These are phyloP conservation scores for Verticillium albo-atrum DNA, from an alignment of 2,329 filamentous ascomycete species.

Conservation along the genomic window DNA sequence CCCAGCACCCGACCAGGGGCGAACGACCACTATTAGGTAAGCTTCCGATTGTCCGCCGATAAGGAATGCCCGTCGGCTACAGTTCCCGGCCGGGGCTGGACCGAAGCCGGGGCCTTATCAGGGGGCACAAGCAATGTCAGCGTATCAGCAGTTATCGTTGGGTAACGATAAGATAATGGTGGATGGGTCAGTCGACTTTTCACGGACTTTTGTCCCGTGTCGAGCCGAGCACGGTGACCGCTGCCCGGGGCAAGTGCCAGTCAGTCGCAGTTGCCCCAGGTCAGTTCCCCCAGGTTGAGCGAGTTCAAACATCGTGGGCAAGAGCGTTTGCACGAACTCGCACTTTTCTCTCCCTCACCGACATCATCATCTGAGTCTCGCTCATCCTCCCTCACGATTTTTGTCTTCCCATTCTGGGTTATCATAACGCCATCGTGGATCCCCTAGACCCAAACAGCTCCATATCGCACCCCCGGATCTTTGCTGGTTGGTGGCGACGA, in stretches of 20 bases:
- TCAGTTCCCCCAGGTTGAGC: not conserved
- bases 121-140: not conserved
- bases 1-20: not conserved
- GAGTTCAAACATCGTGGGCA: not conserved
- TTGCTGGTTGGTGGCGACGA: not conserved
- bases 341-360: not conserved
- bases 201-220: not conserved
- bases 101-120: not conserved
- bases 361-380: not conserved
- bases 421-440: not conserved
- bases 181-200: not conserved
- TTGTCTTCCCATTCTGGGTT: not conserved
- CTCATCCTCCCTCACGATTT: not conserved
- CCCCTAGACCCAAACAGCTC: not conserved
- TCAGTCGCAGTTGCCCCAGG: not conserved
- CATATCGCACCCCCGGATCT: not conserved
- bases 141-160: not conserved
- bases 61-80: not conserved
- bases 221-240: conserved; percentile 1
- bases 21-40: not conserved
- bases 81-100: not conserved
- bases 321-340: not conserved
- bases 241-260: not conserved
- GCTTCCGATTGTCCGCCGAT: not conserved
- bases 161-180: conserved; percentile 1